These are phyloP conservation scores for Septoria linicola DNA, from an alignment of 2,329 filamentous ascomycete genomes.

Conservation along the genomic window DNA sequence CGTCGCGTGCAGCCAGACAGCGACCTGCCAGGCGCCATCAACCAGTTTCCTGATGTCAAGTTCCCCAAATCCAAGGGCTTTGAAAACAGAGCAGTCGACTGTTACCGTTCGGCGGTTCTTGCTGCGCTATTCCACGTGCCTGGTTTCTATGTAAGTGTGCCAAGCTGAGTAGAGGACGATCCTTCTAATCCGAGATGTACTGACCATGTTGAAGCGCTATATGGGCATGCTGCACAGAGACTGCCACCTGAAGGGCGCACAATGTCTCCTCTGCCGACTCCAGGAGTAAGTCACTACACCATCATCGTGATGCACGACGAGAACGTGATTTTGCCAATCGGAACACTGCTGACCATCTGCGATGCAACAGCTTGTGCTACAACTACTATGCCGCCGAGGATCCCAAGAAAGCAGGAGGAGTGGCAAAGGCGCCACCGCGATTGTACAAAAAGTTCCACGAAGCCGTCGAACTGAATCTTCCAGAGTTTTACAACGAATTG, in stretches of 20 bases:
- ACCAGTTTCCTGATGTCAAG: conserved; percentile 8
- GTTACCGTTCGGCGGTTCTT: conserved; percentile 16
- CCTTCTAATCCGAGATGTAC: background rate
- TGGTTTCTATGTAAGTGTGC: conserved; percentile 14
- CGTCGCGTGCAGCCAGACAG: conserved; percentile 3
- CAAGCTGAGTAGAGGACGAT: conserved; percentile 5
- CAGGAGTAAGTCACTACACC: conserved; percentile 13
- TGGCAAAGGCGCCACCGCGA: too few species aligned
- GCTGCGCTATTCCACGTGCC: conserved; percentile 18
- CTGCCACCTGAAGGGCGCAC: background rate
- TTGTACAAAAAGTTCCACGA: conserved; percentile 1
- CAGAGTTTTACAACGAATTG: background rate
- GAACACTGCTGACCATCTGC: too few species aligned
- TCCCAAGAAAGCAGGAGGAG: too few species aligned
- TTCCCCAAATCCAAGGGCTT: conserved; percentile 16
- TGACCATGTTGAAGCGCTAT: background rate
- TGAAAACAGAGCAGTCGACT: conserved; percentile 14
- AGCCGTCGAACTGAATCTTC: background rate
- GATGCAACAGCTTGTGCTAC: too few species aligned
- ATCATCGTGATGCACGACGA: background rate
- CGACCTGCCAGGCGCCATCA: background rate
- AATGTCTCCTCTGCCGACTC: conserved; percentile 15
- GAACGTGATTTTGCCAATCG: background rate
- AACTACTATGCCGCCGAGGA: too few species aligned
- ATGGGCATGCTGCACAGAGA: background rate